A percentile compares a stretch with the other conserved stretches of the same genome.
Evolutionary conservation across 169 alveolate genomes (phyloP).

Genomic region (Plasmodium ovale): DNA sequence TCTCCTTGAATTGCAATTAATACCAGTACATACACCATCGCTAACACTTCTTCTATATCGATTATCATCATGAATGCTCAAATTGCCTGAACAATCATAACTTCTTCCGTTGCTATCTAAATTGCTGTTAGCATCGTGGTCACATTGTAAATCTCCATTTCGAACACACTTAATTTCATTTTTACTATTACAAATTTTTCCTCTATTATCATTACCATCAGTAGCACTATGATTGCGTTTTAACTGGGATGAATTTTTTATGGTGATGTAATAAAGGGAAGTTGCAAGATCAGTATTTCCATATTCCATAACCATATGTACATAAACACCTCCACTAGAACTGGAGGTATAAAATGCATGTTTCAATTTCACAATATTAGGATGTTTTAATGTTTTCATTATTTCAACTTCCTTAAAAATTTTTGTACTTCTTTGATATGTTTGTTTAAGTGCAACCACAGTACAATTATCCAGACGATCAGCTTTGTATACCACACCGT

Average conservation of each 20-base stretch:
- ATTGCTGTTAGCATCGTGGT: not conserved
- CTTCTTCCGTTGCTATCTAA: not conserved
- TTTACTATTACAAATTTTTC: not conserved
- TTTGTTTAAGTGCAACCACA: constrained; percentile 97
- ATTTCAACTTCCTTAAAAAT: constrained; percentile 80
- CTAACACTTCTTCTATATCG: not conserved
- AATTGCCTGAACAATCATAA: not conserved
- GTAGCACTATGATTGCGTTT: too few species aligned
- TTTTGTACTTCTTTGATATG: constrained; percentile 86
- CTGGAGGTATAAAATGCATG: constrained; percentile 90
- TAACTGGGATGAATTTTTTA: constrained; percentile 39
- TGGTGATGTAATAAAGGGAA: constrained; percentile 38
- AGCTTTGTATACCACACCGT: constrained; percentile 98
- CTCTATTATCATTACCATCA: not conserved
- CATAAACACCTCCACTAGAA: constrained; percentile 48
- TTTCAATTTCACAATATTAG: constrained; percentile 93
- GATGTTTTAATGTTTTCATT: constrained; percentile 95
- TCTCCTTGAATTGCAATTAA: too few species aligned
- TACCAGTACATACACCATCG: too few species aligned
- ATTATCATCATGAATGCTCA: too few species aligned
- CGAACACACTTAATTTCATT: not conserved
- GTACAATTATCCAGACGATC: constrained; percentile 94
- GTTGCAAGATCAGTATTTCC: constrained; percentile 71
- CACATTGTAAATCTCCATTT: too few species aligned
- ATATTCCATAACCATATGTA: constrained; percentile 69